These are phyloP conservation scores for Claviceps cyperi DNA, from an alignment of 2,329 filamentous ascomycete genomes.

Conservation along the genomic window DNA sequence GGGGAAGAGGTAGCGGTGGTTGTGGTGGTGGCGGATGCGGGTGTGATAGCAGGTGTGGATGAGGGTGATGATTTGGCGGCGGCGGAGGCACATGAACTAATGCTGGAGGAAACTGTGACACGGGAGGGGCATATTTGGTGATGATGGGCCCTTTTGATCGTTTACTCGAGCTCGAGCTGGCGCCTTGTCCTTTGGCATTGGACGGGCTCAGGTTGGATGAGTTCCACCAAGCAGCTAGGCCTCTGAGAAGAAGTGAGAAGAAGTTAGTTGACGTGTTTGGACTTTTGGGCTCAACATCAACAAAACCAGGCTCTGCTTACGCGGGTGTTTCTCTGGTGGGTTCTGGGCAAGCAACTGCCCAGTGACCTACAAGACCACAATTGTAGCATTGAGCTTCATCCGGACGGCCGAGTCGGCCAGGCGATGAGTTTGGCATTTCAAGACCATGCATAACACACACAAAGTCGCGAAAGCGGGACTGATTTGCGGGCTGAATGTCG, in stretches of 20 bases:
- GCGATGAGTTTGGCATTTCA: conserved; percentile 17
- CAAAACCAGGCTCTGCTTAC: conserved; percentile 24
- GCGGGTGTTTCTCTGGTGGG: conserved; percentile 31
- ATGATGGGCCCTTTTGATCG: conserved; percentile 20
- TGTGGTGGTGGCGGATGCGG: neutral
- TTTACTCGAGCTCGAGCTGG: conserved; percentile 13
- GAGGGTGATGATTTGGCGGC: conserved; percentile 10
- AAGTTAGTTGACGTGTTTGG: conserved; percentile 5
- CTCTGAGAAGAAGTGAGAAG: conserved; percentile 13
- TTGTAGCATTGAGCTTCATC: conserved; percentile 36
- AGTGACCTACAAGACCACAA: conserved; percentile 36
- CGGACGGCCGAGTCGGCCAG: conserved; percentile 15
- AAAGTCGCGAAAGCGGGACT: neutral
- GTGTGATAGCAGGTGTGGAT: neutral
- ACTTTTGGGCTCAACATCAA: neutral
- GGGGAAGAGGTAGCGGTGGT: conserved; percentile 2
- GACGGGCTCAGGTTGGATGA: conserved; percentile 14
- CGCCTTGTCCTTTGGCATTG: conserved; percentile 15
- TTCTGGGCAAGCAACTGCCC: conserved; percentile 38
- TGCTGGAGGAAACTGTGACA: conserved; percentile 8
- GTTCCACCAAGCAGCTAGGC: conserved; percentile 23
- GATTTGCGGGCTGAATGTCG: neutral
- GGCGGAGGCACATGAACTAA: conserved; percentile 12
- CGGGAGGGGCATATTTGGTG: conserved; percentile 21
- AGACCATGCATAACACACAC: neutral